Conservation (phyloP, 306 rosid species). For the Gillenia trifoliata region DNA sequence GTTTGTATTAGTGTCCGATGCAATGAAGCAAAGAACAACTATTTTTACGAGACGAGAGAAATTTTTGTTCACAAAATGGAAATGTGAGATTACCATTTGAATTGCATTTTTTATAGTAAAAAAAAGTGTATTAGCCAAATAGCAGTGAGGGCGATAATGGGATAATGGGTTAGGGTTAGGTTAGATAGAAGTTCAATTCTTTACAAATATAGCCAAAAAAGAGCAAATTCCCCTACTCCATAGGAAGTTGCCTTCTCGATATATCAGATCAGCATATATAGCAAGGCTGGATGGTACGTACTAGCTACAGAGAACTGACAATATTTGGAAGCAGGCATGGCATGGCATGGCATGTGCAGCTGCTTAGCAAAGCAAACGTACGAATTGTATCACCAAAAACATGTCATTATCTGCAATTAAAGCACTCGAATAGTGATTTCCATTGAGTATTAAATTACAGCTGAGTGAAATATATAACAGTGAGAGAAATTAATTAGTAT, state of each 20-base stretch:
- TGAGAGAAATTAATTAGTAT: neutral
- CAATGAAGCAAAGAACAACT: neutral
- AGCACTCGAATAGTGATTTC: neutral
- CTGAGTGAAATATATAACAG: neutral
- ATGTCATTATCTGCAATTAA: neutral
- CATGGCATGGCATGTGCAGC: neutral
- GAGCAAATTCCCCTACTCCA: neutral
- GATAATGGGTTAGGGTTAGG: neutral
- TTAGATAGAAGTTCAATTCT: neutral
- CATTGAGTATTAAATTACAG: neutral
- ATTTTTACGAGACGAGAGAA: neutral
- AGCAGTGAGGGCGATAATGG: neutral
- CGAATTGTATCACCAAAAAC: neutral
- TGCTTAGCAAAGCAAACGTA: neutral
- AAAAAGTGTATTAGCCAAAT: neutral
- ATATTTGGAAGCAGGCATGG: constrained; percentile 1
- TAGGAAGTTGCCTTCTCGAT: neutral
- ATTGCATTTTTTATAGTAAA: too few species aligned
- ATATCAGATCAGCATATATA: neutral
- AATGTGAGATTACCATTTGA: neutral
- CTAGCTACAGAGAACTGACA: neutral
- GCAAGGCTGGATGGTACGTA: neutral
- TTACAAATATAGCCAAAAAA: neutral
- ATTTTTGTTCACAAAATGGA: neutral
- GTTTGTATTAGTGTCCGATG: neutral